Base-by-base conservation (phyloP, 306 rosid species). In the Quercus engelmannii region DNA sequence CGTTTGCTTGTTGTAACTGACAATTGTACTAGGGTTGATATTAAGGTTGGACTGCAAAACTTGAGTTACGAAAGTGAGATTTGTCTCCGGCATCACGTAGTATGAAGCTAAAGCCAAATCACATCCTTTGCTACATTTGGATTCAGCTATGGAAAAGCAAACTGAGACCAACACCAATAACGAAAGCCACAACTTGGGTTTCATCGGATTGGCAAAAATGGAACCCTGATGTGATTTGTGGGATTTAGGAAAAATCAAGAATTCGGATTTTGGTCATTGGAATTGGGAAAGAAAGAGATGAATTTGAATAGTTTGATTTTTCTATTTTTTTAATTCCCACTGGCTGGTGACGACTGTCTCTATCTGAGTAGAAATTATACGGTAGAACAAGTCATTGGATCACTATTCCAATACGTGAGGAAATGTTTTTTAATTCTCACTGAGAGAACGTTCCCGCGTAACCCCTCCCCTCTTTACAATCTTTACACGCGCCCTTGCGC, bases 81-180 rank as follows among this genome's bases (percentile, higher is more conserved):
- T 0, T 25, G 85, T 5, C 0, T 1, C 4, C 2, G 9, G 11
- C 79, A 20, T 20, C 1, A 86, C 52, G 52, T 54, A 80, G 78
- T 86, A 89, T 1, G 96, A 94, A 74, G 90, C 98, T 56, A 90
- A 64, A 78, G 98, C 98, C 77, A 84, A 28, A 12, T 31, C 85
- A 83, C 98, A 94, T 14, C 80, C 80, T 43, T 72, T 75, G 6
- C 79, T 51, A 79, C 97, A 94, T 30, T 75, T 79, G 6, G 98
- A 81, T 79, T 88, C 86, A 5, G 80, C 92, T 5, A 28, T 76
- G 59, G 61, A 56, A 70, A 73, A 72, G 10, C 19, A 67, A 19
- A 81, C 69, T 35, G 64, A 79, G 57, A 83, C 33, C 52, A 90
- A 46, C 63, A 88, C 23, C 69, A 67, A 71, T 7, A 85, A 6